Evolutionary conservation across 768 basidiomycete genomes (phyloP).

Genomic region (Tulasnella sp.): DNA sequence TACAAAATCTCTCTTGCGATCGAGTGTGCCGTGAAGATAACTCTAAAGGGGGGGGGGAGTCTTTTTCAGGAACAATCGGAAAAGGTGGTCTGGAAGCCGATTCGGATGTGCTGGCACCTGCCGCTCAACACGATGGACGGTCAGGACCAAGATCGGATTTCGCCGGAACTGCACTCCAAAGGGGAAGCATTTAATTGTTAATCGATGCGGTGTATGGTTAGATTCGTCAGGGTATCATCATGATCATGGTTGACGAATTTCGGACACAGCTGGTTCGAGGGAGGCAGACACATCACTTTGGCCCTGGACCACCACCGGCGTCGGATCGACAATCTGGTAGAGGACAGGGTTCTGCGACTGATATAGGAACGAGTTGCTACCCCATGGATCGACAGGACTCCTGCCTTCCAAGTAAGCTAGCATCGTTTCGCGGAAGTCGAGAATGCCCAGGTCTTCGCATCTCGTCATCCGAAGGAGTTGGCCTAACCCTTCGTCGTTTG

Average conservation of each 20-base stretch:
- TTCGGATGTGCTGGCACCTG: not conserved
- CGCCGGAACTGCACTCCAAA: not conserved
- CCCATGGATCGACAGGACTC: not conserved
- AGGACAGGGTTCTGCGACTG: not conserved
- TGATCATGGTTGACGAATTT: not conserved
- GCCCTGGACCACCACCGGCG: not conserved
- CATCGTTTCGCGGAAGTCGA: not conserved
- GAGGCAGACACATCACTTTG: not conserved
- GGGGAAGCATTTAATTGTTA: not conserved
- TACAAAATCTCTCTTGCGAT: not conserved
- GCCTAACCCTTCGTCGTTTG: constrained; percentile 4
- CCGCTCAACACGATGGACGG: not conserved
- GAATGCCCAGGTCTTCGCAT: constrained; percentile 2
- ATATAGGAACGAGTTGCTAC: not conserved
- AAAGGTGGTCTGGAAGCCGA: not conserved
- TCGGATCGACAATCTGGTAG: not conserved
- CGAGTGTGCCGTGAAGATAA: not conserved
- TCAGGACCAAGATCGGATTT: not conserved
- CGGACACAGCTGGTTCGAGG: not conserved
- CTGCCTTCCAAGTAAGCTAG: not conserved
- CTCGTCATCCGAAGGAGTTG: constrained; percentile 9
- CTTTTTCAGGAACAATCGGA: not conserved
- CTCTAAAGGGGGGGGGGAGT: not conserved
- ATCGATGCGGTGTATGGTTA: not conserved
- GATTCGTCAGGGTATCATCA: not conserved